Evolutionary conservation across 305 asterid species (phyloP), one percentile per base, ranked within the genome.

Genomic region (Fraxinus ornus): DNA sequence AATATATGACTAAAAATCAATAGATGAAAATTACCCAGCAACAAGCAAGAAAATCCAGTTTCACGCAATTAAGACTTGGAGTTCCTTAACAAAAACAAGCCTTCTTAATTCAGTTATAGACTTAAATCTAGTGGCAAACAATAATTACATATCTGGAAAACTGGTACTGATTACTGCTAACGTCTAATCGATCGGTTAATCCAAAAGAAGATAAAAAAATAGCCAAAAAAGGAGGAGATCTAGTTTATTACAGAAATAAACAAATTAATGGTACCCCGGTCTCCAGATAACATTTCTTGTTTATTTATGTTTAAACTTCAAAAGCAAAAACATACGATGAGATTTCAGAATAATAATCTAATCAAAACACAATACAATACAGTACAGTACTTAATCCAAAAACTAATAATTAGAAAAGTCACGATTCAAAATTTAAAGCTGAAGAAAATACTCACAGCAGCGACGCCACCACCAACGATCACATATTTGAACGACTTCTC

Each of bases 381-480:
- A 85, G 19, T n/a, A 17, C 9, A 85, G 24, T 9, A 57, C 26
- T 19, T 28, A 26, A 71, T 3, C 19, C 0, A 47, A 47, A 47
- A 47, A 13, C 17, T 44, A 12, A 44, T 26, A 24, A 3, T 28
- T 64, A 24, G 17, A 10, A 7, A 64, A 8, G 30, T 19, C 35
- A 24, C n/a, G n/a, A 66, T 66, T 66, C 21, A 10, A 4, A 24
- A 66, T 24, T 66, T 10, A 6, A 8, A 66, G 19, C 35, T 26
- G 47, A n/a, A 22, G 81, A 49, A 79, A 13, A 5, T 85, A 89
- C 97, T 88, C 89, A 93, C 98, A 1, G 94, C 98, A 26, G 95
- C 84, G 76, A 93, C 97, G 44, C 98, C 97, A 28, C 98, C 98
- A 9, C 98, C 98, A 55, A 92, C 21, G 89, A 93, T 93, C 87